Evolutionary conservation across 2,329 filamentous ascomycete genomes (phyloP), one percentile per base, ranked within the genome.

Genomic region (Helminthosporium solani): DNA sequence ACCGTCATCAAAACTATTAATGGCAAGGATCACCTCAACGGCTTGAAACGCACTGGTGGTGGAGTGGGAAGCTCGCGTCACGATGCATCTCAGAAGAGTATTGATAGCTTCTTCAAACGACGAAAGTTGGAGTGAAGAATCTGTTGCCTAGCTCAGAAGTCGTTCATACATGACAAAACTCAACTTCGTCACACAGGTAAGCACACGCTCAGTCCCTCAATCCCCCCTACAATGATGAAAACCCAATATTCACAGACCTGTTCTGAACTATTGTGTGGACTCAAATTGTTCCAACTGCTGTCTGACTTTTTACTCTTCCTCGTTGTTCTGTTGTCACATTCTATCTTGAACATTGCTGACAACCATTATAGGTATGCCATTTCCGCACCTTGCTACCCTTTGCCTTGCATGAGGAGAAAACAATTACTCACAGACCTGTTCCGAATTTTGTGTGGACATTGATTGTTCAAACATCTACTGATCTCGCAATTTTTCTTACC

Each of bases 1-100:
- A 74, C 78, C 15, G 67, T 74, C 7, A 76, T 95, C 21, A 67
- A 80, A 36, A 74, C 74, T 4, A 77, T 90, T 52, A 92, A 96
- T 64, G 81, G 80, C 50, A 78, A 81, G 49, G 78, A 82, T 3
- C 91, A 96, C 69, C 78, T 96, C 2, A 71, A 75, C 35, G 83
- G 84, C 21, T 73, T 96, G 47, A 91, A 85, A 66, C 87, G 89
- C 68, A 92, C 89, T 7, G 77, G 86, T 19, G 88, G 89, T 23
- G 90, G 90, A 3, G 87, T 96, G 46, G 90, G 90, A 44, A 94
- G 86, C 58, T 79, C 87, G 31, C 78, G 79, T 45, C 85, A 88
- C 63, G 90, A 96, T 65, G 77, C 81, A 9, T 83, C 78, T 37
- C 91, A 96, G 68, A 84, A 80, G 61, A 89, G 80, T 15, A 80